Conservation (phyloP, 495 filamentous ascomycete genomes). For the Achaetomiella virescens region DNA sequence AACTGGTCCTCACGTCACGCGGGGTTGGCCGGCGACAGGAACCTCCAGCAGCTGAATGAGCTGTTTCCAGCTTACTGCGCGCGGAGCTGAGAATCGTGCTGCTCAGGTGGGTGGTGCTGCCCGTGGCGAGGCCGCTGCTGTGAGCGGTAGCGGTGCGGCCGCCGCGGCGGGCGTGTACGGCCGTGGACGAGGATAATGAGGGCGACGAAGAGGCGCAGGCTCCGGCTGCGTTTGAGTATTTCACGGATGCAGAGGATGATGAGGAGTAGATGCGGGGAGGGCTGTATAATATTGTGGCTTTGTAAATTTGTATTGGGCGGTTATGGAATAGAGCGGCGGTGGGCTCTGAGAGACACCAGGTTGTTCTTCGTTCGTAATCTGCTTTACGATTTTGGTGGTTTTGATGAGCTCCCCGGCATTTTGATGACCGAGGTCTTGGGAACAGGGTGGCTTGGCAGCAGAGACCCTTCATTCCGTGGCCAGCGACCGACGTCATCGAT, state of each 20-base stretch:
- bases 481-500: constrained; percentile 7
- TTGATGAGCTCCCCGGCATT: background rate
- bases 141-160: constrained; percentile 50
- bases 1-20: constrained; percentile 9
- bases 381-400: background rate
- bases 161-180: constrained; percentile 74
- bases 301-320: background rate
- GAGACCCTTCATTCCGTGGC: background rate
- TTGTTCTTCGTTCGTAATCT: background rate
- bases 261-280: constrained; percentile 17
- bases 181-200: constrained; percentile 80
- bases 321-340: background rate
- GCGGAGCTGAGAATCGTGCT: constrained; percentile 14
- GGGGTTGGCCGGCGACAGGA: background rate
- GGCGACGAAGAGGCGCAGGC: constrained; percentile 74
- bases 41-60: constrained; percentile 33
- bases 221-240: constrained; percentile 81
- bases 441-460: too few relatives aligned
- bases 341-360: background rate
- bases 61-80: constrained; percentile 20
- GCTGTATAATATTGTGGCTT: constrained; percentile 8
- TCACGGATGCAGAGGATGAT: constrained; percentile 64
- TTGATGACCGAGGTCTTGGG: background rate
- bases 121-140: background rate
- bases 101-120: constrained; percentile 7